phyloP scores from a whole-genome alignment of 352 stramenopile genomes.

The Phytophthora citricola region DNA sequence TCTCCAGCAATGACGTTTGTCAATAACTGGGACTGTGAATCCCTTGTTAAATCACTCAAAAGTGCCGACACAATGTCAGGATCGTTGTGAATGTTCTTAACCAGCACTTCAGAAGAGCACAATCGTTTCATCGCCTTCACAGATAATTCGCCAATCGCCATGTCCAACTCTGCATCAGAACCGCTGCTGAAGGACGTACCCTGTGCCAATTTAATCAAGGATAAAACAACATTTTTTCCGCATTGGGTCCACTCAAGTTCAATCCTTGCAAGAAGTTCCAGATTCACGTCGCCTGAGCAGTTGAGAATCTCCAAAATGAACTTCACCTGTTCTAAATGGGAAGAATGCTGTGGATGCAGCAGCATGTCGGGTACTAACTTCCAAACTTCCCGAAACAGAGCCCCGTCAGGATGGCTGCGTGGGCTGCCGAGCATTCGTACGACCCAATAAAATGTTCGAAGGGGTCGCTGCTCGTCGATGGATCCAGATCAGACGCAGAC shows the following conservation, averaged over 20 bases:
- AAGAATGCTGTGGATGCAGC: neutral
- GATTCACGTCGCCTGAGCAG: neutral
- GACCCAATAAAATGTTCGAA: conserved; percentile 6
- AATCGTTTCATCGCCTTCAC: neutral
- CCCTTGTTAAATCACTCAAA: neutral
- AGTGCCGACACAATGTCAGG: conserved; percentile 3
- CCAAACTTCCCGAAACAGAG: conserved; percentile 12
- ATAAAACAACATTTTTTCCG: conserved; percentile 6
- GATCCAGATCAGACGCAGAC: neutral
- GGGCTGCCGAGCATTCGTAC: conserved; percentile 9
- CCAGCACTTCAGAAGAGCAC: conserved; percentile 7
- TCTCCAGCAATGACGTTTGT: conserved; percentile 3
- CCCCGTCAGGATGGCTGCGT: neutral
- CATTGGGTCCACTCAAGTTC: conserved; percentile 8
- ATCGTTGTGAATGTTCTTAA: conserved; percentile 5
- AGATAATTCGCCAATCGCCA: conserved; percentile 3
- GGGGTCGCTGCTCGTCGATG: conserved; percentile 4
- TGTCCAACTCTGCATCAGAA: neutral
- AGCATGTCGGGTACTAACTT: conserved; percentile 1
- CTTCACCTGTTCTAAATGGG: neutral
- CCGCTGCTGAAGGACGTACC: neutral
- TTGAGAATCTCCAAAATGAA: conserved; percentile 10
- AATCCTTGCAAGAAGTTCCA: neutral
- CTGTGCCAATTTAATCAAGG: conserved; percentile 8
- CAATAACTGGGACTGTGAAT: conserved; percentile 4